A percentile compares a stretch with the other conserved stretches of the same genome.
phyloP scores from a whole-genome alignment of 176 grass and related monocot genomes.

The Luzula sylvatica region DNA sequence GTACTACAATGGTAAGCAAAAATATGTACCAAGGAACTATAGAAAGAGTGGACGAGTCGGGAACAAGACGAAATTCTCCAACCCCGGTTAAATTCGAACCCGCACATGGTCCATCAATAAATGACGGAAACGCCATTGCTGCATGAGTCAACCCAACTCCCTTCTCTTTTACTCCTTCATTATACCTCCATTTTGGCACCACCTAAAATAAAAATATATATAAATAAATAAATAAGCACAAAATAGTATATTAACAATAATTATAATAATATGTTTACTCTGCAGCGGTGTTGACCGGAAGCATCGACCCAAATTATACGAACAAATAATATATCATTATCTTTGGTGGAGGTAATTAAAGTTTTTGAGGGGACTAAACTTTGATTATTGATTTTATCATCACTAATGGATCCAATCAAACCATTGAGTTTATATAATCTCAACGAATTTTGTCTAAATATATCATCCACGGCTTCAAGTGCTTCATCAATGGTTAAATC shows the following conservation, averaged over 20 bases:
- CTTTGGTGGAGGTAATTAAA: not conserved
- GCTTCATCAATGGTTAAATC: conserved; percentile 81
- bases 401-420: conserved; percentile 28
- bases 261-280: conserved; percentile 43
- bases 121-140: conserved; percentile 76
- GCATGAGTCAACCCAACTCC: conserved; percentile 76
- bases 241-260: not conserved
- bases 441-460: conserved; percentile 83
- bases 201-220: conserved; percentile 38
- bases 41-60: conserved; percentile 71
- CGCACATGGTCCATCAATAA: conserved; percentile 69
- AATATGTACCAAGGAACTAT: conserved; percentile 72
- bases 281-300: conserved; percentile 89
- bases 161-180: conserved; percentile 59
- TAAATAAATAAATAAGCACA: not conserved
- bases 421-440: conserved; percentile 66
- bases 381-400: conserved; percentile 8
- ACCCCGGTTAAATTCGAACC: conserved; percentile 80
- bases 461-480: conserved; percentile 57
- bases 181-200: conserved; percentile 66
- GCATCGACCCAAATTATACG: conserved; percentile 80
- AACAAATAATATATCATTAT: conserved; percentile 50
- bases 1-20: conserved; percentile 3
- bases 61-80: conserved; percentile 77
- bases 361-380: no score